Base-by-base conservation (phyloP, 257 asterid species). In the Verbena officinalis region DNA sequence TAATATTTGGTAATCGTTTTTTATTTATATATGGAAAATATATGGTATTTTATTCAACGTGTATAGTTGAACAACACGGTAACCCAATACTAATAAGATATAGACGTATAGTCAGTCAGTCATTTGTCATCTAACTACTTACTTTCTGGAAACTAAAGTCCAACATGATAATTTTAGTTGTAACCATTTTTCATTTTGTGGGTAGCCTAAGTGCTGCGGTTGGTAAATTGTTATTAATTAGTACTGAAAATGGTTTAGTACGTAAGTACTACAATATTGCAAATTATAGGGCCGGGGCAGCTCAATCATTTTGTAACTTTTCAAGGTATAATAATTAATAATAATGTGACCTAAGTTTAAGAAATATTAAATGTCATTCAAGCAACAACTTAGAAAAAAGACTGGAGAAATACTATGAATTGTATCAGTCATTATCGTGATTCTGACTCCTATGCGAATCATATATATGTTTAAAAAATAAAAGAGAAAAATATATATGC, bases 41-140 rank as follows among this genome's bases (percentile, higher is more conserved):
- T 59, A 57, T 20, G 38, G 9, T 59, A 45, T 30, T 54, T 62
- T 59, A 56, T 51, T 78, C 76, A 43, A 68, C 65, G 62, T 75
- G 78, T 64, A 55, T 67, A 54, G 85, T 78, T 84, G 78, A 75
- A 76, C 86, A 62, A 80, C 78, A 77, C 39, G 71, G 59, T 61
- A 52, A 72, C 24, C 61, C 64, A 67, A 57, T 27, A 27, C 58
- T 40, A 55, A 58, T 22, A 56, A 38, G 57, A 62, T 67, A 22
- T 21, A 73, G n/a, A n/a, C n/a, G n/a, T n/a, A n/a, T n/a, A n/a
- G n/a, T n/a, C n/a, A n/a, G 59, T 66, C 75, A 76, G 70, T 59
- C 69, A 69, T 74, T 75, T 55, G 83, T 80, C 75, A 62, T 77
- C 81, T 67, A 74, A 71, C 84, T 30, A 79, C 74, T 67, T 64